A percentile compares a stretch with the other conserved stretches of the same genome.
phyloP scores from a whole-genome alignment of 805 yeast species.

The Saturnispora halmiae region DNA sequence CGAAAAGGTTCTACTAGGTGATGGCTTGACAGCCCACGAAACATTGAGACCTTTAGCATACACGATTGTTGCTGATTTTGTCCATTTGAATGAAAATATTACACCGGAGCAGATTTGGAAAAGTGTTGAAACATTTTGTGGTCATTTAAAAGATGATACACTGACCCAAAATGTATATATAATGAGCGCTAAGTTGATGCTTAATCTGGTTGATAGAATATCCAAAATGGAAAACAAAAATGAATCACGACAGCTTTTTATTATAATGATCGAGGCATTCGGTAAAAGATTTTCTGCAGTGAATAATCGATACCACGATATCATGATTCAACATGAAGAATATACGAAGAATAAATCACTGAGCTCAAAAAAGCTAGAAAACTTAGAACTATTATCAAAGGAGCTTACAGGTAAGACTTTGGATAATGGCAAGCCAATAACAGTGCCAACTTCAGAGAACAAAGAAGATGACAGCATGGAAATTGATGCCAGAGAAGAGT shows the following conservation, averaged over 20 bases:
- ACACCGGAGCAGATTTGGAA: constrained; percentile 78
- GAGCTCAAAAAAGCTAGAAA: constrained; percentile 34
- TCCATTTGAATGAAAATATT: constrained; percentile 81
- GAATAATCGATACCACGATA: constrained; percentile 60
- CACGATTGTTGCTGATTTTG: constrained; percentile 90
- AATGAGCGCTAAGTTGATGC: constrained; percentile 85
- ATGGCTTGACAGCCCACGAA: constrained; percentile 85
- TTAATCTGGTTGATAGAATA: constrained; percentile 84
- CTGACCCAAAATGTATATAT: constrained; percentile 86
- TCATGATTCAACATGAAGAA: constrained; percentile 51
- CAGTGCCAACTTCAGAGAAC: constrained; percentile 5
- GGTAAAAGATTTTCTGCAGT: constrained; percentile 71
- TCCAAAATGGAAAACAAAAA: constrained; percentile 71
- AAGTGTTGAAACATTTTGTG: constrained; percentile 75
- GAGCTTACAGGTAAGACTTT: constrained; percentile 23
- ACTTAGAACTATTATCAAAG: constrained; percentile 33
- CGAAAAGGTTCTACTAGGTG: constrained; percentile 81
- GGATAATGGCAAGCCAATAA: constrained; percentile 1
- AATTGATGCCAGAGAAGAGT: constrained; percentile 12
- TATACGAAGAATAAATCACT: constrained; percentile 38
- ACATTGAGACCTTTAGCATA: constrained; percentile 89
- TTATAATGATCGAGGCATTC: constrained; percentile 81
- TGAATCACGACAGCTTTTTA: constrained; percentile 75
- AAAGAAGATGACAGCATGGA: constrained; percentile 12
- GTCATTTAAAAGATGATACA: constrained; percentile 68